These are phyloP conservation scores for Breviolum minutum DNA, from an alignment of 73 alveolate species.

Conservation along the genomic window DNA sequence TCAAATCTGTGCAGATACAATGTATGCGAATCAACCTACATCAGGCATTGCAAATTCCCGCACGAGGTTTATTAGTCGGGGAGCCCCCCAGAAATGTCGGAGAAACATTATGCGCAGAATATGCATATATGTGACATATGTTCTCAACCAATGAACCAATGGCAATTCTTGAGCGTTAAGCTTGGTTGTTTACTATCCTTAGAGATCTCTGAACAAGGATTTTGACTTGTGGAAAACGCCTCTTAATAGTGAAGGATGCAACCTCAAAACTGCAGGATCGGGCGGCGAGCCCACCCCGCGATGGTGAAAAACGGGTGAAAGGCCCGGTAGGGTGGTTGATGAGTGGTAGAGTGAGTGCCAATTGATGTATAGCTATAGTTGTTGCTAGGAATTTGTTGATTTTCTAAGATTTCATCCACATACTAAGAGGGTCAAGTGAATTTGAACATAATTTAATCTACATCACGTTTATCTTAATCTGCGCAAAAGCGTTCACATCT, in stretches of 20 bases:
- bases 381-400: background rate
- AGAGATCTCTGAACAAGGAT: no score
- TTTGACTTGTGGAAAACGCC: background rate
- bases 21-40: no score
- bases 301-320: slow-evolving; percentile 57
- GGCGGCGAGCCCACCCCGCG: slow-evolving; percentile 69
- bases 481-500: no score
- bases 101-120: no score
- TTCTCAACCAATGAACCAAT: no score
- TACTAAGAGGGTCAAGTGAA: background rate
- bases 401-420: background rate
- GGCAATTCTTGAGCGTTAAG: background rate
- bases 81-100: no score
- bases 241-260: background rate
- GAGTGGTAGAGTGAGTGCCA: no score
- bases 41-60: no score
- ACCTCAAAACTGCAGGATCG: slow-evolving; percentile 21
- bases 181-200: background rate
- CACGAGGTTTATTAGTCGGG: no score
- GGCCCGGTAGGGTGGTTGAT: background rate
- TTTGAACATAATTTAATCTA: background rate
- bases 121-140: no score
- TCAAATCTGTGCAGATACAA: no score
- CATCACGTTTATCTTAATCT: no score
- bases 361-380: background rate